Evolutionary conservation across 345 rosid species (phyloP), one percentile per base, ranked within the genome.

Genomic region (Nasturtium officinale): DNA sequence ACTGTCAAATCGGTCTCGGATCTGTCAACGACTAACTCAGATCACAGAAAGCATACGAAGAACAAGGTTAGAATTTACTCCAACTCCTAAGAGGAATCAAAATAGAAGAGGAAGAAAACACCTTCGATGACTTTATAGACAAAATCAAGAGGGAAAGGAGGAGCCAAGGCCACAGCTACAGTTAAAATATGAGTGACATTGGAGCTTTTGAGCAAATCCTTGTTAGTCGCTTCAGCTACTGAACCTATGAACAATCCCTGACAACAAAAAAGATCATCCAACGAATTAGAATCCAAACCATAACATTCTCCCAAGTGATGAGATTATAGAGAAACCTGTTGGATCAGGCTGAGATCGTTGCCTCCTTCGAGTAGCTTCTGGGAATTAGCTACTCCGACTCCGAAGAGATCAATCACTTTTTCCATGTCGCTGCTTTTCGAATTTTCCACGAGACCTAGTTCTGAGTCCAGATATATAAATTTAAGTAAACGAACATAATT

Each of bases 151-250:
- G 88, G 89, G 74, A 81, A 57, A 43, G 83, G 76, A 67, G 90
- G 91, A n/a, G 76, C 10, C 30, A 87, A 26, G 2, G 91, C 78
- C 59, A 81, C 75, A 67, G 96, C 92, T 45, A 92, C 80, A 3
- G 92, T 89, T 77, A 90, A 77, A 18, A 92, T 62, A 76, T 87
- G 96, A 16, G 89, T 88, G 33, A 92, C 62, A 47, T 90, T 91
- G 18, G 65, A 81, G 68, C 79, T 80, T 81, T 83, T 88, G 32
- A 92, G 80, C 51, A 30, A 66, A 65, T 79, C 84, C 76, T 79
- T 88, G 40, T 90, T 81, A 47, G 7, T 37, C 13, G 98, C 90
- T 59, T 84, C 90, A 64, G 87, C 85, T 59, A 84, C 47, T 12
- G 85, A 87, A n/a, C 91, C 89, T 77, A 83, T 65, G 73, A 77